Evolutionary conservation across 106 monocot species (phyloP).

Genomic region (Apostasia shenzhenica): DNA sequence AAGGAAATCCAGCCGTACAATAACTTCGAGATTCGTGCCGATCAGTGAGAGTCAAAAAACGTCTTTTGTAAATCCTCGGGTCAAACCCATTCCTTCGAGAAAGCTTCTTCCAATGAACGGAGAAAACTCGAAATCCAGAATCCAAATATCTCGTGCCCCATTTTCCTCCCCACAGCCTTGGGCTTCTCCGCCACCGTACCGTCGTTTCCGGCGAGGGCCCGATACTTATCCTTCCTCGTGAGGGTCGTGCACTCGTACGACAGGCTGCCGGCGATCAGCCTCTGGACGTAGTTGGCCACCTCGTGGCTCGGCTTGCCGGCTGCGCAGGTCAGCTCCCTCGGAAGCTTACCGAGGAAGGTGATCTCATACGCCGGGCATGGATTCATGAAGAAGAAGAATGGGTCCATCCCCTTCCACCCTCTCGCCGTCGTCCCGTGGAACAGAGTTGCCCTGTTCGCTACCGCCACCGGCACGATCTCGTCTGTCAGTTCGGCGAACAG

Average conservation of each 20-base stretch:
- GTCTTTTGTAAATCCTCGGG: too few species aligned
- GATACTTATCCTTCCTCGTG: slow-evolving; percentile 60
- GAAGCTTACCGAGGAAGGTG: slow-evolving; percentile 40
- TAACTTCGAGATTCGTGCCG: too few species aligned
- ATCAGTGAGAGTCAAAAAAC: too few species aligned
- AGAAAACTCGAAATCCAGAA: too few species aligned
- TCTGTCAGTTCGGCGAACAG: slow-evolving; percentile 74
- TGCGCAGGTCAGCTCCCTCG: slow-evolving; percentile 26
- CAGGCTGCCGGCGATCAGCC: slow-evolving; percentile 34
- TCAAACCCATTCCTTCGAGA: too few species aligned
- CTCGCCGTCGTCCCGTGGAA: slow-evolving; percentile 61
- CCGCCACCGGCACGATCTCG: slow-evolving; percentile 56
- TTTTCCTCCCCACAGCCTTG: not conserved
- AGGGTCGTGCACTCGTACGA: slow-evolving; percentile 52
- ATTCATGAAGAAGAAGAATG: slow-evolving; percentile 68
- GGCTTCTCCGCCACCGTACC: slow-evolving; percentile 18
- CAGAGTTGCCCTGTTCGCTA: slow-evolving; percentile 30
- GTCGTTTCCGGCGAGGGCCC: slow-evolving; percentile 48
- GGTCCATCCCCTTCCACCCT: slow-evolving; percentile 68
- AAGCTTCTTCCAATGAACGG: too few species aligned
- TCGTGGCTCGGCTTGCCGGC: slow-evolving; percentile 35
- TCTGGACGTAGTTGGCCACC: slow-evolving; percentile 48
- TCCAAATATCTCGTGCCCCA: not conserved
- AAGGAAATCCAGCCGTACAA: too few species aligned
- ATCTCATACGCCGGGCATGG: slow-evolving; percentile 46